Percentiles rank a stretch among this genome's conserved stretches.
These are phyloP conservation scores for Coemansia sp. DNA, from an alignment of 192 early-diverging fungal genomes.

Conservation along the genomic window DNA sequence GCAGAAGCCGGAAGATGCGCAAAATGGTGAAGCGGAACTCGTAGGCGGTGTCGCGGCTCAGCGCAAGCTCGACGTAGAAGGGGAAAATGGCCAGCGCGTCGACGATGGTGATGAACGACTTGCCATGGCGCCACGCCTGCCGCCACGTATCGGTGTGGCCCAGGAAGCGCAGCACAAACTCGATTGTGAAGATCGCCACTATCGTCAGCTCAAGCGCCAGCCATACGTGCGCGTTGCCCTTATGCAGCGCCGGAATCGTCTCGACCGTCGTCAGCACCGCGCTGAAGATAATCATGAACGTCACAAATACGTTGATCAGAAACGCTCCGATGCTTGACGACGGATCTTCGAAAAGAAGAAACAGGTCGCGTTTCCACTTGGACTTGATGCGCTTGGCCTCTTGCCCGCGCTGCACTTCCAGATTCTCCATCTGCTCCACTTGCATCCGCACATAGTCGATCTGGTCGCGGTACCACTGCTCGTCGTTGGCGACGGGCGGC, in stretches of 20 bases:
- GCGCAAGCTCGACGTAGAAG: conserved; percentile 74
- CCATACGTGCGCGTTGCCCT: conserved; percentile 56
- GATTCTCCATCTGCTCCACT: conserved; percentile 53
- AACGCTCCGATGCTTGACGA: conserved; percentile 74
- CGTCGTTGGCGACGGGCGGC: conserved; percentile 32
- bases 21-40: conserved; percentile 85
- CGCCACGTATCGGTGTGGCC: conserved; percentile 72
- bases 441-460: conserved; percentile 57
- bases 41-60: conserved; percentile 70
- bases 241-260: conserved; percentile 75
- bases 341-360: conserved; percentile 76
- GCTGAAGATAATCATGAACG: conserved; percentile 72
- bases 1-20: conserved; percentile 72
- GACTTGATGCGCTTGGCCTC: conserved; percentile 45
- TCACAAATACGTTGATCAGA: conserved; percentile 71
- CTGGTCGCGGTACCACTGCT: conserved; percentile 54
- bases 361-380: conserved; percentile 65
- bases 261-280: conserved; percentile 77
- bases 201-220: conserved; percentile 69
- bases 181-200: conserved; percentile 74
- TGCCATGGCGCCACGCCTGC: conserved; percentile 58
- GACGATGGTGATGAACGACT: conserved; percentile 60
- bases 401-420: conserved; percentile 46
- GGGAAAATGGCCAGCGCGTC: conserved; percentile 79
- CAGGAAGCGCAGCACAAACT: conserved; percentile 69